phyloP scores from a whole-genome alignment of 257 asterid species.

The Primulina huaijiensis region DNA sequence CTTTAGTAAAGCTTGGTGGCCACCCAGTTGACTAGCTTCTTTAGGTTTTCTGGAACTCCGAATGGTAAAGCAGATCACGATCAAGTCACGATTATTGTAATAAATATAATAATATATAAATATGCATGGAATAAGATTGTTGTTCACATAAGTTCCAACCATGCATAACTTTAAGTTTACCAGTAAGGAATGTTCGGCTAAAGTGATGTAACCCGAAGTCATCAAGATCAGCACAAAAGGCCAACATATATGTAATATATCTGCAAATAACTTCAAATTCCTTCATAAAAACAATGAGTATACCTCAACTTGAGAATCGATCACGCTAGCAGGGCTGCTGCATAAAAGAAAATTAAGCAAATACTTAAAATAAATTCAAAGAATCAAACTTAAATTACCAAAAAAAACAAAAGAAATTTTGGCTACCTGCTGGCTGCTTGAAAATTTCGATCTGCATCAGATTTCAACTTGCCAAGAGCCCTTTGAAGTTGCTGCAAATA shows the following conservation, averaged over 20 bases:
- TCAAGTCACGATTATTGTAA: neutral
- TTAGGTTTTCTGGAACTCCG: neutral
- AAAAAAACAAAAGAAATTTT: neutral
- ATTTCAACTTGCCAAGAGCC: constrained; percentile 76
- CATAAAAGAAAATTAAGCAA: neutral
- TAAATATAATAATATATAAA: too few relatives aligned
- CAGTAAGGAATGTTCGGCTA: too few relatives aligned
- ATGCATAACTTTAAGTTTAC: too few relatives aligned
- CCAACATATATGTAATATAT: too few relatives aligned
- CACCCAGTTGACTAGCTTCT: neutral
- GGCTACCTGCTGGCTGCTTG: constrained; percentile 53
- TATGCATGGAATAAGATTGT: neutral
- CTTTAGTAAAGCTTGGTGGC: neutral
- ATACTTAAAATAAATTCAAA: neutral
- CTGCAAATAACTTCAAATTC: neutral
- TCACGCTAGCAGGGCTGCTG: constrained; percentile 53
- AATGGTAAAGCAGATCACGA: neutral
- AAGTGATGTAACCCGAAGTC: neutral
- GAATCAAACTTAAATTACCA: neutral
- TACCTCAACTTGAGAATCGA: constrained; percentile 74
- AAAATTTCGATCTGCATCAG: constrained; percentile 48
- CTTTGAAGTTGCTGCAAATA: constrained; percentile 58
- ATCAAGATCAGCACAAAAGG: neutral
- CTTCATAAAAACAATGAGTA: neutral
- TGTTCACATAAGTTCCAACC: neutral